Evolutionary conservation across 306 rosid species (phyloP).

Genomic region (Abrus precatorius): DNA sequence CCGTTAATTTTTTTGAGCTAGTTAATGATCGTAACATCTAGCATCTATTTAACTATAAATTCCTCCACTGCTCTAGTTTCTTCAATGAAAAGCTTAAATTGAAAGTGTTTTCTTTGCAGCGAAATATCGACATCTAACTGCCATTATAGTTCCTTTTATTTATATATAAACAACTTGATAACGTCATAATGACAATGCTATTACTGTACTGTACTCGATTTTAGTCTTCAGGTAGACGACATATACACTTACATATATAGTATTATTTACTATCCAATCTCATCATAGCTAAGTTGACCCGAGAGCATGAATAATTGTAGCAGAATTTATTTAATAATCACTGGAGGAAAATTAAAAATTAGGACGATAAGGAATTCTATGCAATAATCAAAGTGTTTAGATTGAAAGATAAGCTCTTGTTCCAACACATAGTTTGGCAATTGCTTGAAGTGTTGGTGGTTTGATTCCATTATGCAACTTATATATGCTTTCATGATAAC

Average conservation of each 20-base stretch:
- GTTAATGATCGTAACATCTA: constrained; percentile 6
- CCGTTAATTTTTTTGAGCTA: not conserved
- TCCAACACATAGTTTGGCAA: not conserved
- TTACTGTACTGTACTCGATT: not conserved
- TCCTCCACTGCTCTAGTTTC: not conserved
- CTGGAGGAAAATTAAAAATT: not conserved
- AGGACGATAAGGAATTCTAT: not conserved
- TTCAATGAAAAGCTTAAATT: not conserved
- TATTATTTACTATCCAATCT: not conserved
- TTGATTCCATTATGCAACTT: constrained; percentile 29
- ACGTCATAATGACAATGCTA: not conserved
- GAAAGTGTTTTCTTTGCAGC: not conserved
- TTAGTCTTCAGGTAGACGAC: not conserved
- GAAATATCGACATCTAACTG: not conserved
- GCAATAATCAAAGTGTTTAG: not conserved
- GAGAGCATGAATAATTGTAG: not conserved
- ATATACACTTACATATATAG: not conserved
- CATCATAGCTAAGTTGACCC: constrained; percentile 20
- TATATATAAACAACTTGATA: not conserved
- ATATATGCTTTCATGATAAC: constrained; percentile 22
- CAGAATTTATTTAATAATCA: constrained; percentile 5
- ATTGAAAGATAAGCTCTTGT: not conserved
- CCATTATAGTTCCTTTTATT: not conserved
- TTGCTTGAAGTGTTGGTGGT: constrained; percentile 26
- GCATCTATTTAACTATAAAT: not conserved